phyloP scores from a whole-genome alignment of 495 filamentous ascomycete species.

The Penicillium longicatenatum region DNA sequence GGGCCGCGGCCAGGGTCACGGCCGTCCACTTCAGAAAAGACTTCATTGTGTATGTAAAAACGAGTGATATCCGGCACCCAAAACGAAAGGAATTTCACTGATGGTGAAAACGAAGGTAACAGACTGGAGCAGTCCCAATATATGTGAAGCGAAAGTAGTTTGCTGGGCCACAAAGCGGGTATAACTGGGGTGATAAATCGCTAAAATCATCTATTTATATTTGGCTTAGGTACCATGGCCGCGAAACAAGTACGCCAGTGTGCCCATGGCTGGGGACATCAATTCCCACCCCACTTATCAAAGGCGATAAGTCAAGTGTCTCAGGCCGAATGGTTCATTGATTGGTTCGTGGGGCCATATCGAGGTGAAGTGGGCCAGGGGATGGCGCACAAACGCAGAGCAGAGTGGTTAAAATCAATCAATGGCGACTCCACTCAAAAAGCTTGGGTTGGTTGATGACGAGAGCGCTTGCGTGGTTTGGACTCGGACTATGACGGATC shows the following conservation, averaged over 20 bases:
- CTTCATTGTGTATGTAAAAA: slow-evolving; percentile 12
- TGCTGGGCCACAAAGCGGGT: not conserved
- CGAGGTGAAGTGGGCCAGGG: slow-evolving; percentile 7
- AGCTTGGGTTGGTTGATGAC: slow-evolving; percentile 29
- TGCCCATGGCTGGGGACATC: slow-evolving; percentile 12
- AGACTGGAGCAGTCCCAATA: slow-evolving; percentile 3
- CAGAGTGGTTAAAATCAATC: not conserved
- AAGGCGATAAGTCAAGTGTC: slow-evolving; percentile 11
- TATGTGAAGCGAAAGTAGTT: slow-evolving; percentile 1
- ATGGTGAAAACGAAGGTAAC: slow-evolving; percentile 2
- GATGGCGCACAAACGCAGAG: slow-evolving; percentile 3
- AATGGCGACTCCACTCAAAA: slow-evolving; percentile 17
- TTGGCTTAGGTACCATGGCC: slow-evolving; percentile 6
- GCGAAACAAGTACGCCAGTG: slow-evolving; percentile 14
- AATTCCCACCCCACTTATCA: slow-evolving; percentile 4
- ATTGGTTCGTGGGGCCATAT: slow-evolving; percentile 16
- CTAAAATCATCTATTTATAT: slow-evolving; percentile 17
- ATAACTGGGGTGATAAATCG: not conserved
- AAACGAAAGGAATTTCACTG: slow-evolving; percentile 6
- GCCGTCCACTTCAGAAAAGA: slow-evolving; percentile 28
- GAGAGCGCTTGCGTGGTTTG: slow-evolving; percentile 30
- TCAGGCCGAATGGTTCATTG: not conserved
- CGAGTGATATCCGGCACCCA: not conserved
- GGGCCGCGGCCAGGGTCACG: slow-evolving; percentile 17
- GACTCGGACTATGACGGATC: slow-evolving; percentile 15